phyloP scores from a whole-genome alignment of 352 stramenopile genomes.

The Phytophthora nicotianae region DNA sequence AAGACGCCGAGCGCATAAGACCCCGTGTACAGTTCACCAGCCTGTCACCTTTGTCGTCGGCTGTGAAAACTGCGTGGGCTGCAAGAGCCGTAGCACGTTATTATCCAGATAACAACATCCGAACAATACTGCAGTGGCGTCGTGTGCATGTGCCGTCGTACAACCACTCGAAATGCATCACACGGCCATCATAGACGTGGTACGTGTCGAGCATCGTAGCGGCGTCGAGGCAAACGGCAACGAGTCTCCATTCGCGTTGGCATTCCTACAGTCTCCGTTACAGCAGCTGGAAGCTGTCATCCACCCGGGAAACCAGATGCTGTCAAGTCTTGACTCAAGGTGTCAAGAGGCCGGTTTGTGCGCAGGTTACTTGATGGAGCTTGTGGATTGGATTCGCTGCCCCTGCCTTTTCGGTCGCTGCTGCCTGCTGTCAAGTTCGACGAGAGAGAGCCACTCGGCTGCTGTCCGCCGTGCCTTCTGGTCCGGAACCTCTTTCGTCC shows the following conservation, averaged over 20 bases:
- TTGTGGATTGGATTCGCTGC: conserved; percentile 35
- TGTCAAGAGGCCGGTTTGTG: conserved; percentile 32
- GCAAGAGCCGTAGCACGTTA: neutral
- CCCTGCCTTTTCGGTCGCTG: conserved; percentile 35
- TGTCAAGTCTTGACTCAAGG: conserved; percentile 7
- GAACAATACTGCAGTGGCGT: neutral
- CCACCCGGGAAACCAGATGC: conserved; percentile 33
- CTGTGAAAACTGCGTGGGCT: conserved; percentile 15
- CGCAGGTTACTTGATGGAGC: conserved; percentile 22
- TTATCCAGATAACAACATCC: neutral
- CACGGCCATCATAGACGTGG: conserved; percentile 23
- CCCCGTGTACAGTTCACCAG: conserved; percentile 26
- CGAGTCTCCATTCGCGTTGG: conserved; percentile 3
- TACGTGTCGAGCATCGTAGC: conserved; percentile 14
- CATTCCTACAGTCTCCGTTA: conserved; percentile 6
- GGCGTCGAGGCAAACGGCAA: neutral
- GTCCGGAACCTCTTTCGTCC: conserved; percentile 20
- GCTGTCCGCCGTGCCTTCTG: conserved; percentile 35
- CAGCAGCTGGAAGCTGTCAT: conserved; percentile 35
- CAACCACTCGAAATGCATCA: conserved; percentile 21
- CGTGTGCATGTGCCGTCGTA: conserved; percentile 15
- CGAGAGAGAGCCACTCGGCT: conserved; percentile 32
- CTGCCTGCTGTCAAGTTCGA: conserved; percentile 28
- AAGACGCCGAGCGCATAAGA: conserved; percentile 30
- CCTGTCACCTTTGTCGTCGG: conserved; percentile 11